phyloP scores from a whole-genome alignment of 2,329 filamentous ascomycete genomes.

The Fusarium sp. region DNA sequence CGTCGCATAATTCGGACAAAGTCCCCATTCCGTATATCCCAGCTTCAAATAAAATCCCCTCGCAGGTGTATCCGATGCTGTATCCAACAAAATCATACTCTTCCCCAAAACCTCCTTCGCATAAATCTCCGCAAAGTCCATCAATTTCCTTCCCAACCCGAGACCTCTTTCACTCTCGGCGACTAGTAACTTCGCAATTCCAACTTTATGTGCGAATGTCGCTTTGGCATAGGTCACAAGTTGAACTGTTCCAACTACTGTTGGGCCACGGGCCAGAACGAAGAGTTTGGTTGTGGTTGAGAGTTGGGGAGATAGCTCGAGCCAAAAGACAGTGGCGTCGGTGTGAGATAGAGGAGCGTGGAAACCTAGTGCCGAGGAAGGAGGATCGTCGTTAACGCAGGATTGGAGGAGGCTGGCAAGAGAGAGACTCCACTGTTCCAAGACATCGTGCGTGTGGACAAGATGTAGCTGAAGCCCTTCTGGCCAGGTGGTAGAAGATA shows the following conservation, averaged over 20 bases:
- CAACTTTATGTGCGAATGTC: neutral
- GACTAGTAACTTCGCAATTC: neutral
- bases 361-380: conserved; percentile 4
- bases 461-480: neutral
- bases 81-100: conserved; percentile 5
- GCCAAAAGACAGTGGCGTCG: neutral
- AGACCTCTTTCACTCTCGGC: neutral
- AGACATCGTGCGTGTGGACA: fast-evolving
- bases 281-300: neutral
- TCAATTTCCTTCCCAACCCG: neutral
- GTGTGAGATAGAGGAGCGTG: neutral
- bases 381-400: conserved; percentile 1
- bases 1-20: conserved; percentile 6
- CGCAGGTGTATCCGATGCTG: neutral
- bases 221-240: neutral
- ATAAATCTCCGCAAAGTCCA: neutral
- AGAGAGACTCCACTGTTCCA: neutral
- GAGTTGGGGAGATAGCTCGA: neutral
- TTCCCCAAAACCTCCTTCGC: neutral
- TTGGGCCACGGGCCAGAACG: neutral
- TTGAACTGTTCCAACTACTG: neutral
- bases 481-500: neutral
- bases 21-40: neutral
- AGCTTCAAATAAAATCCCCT: conserved; percentile 4
- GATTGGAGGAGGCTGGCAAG: neutral